Evolutionary conservation across 768 basidiomycete genomes (phyloP).

Genomic region (Kwoniella sp.): DNA sequence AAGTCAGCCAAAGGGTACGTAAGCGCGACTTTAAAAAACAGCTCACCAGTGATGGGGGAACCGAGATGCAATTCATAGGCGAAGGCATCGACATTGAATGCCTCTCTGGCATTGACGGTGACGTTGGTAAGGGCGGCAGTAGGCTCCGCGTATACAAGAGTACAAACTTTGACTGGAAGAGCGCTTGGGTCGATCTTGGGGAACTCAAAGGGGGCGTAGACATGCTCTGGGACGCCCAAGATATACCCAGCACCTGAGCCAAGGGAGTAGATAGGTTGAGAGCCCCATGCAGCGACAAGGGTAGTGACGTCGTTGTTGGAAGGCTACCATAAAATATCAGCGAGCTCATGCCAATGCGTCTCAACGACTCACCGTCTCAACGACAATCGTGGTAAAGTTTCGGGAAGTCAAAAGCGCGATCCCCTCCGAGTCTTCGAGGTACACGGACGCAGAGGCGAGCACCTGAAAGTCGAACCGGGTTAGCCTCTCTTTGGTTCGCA

Average conservation of each 20-base stretch:
- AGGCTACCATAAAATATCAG: slow-evolving; percentile 3
- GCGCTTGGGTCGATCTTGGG: not conserved
- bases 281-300: slow-evolving; percentile 19
- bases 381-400: slow-evolving; percentile 19
- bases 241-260: slow-evolving; percentile 15
- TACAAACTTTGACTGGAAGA: slow-evolving; percentile 19
- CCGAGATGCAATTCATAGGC: slow-evolving; percentile 4
- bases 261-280: slow-evolving; percentile 19
- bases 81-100: slow-evolving; percentile 7
- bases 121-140: not conserved
- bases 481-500: not conserved
- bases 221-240: slow-evolving; percentile 10
- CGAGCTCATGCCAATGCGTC: not conserved
- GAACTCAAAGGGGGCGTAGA: not conserved
- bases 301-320: slow-evolving; percentile 2
- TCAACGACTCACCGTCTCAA: slow-evolving; percentile 10
- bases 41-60: slow-evolving; percentile 16
- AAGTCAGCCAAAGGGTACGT: not conserved
- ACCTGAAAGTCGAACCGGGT: not conserved
- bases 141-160: slow-evolving; percentile 17
- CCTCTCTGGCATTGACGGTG: not conserved
- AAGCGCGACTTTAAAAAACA: not conserved
- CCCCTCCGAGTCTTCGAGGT: slow-evolving; percentile 11
- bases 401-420: slow-evolving; percentile 5
- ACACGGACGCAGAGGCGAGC: slow-evolving; percentile 13